Evolutionary conservation across 2,329 filamentous ascomycete genomes (phyloP), one percentile per base, ranked within the genome.

Genomic region (Sporothrix mexicana): DNA sequence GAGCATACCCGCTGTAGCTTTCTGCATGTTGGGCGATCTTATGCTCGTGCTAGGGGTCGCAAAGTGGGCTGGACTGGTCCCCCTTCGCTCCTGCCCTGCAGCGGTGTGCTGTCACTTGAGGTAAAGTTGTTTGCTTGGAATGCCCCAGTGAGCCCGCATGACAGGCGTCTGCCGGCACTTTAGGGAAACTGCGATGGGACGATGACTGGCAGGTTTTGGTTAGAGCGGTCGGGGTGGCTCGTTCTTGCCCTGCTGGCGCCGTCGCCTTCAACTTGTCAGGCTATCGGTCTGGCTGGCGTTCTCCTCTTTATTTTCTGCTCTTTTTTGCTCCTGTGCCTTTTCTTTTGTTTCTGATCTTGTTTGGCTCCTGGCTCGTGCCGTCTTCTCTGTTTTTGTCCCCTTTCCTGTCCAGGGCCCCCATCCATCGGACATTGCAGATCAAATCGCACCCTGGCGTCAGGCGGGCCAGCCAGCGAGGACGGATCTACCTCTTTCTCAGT

Each of bases 361-460:
- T 41, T 49, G 47, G 12, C 23, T 43, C 51, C 17, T 68, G 45
- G 15, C 20, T 47, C 23, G 36, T 45, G 36, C 30, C 41, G 61
- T 45, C 61, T 47, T 47, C 9, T 36, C 30, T 36, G 30, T 36
- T 36, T 36, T 36, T 36, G 23, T 66, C 20, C 61, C 41, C 70
- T 67, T 57, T 57, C 59, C 45, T 49, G 64, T 51, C 45, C 64
- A 49, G 47, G 64, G 25, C 47, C 30, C 64, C 25, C 25, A 30
- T 69, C 51, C 51, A 59, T 61, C 67, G 53, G 12, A 30, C 41
- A 23, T 61, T 73, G 72, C 62, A 62, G 69, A 71, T 71, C 72
- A 71, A 62, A 41, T 17, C 72, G 68, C 69, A 59, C 70, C 47
- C n/a, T 71, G 43, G 69, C 69, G 59, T 59, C 36, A 61, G 69